Conservation (phyloP, 768 basidiomycete species). For the Dictyophora rubrovolvata region DNA sequence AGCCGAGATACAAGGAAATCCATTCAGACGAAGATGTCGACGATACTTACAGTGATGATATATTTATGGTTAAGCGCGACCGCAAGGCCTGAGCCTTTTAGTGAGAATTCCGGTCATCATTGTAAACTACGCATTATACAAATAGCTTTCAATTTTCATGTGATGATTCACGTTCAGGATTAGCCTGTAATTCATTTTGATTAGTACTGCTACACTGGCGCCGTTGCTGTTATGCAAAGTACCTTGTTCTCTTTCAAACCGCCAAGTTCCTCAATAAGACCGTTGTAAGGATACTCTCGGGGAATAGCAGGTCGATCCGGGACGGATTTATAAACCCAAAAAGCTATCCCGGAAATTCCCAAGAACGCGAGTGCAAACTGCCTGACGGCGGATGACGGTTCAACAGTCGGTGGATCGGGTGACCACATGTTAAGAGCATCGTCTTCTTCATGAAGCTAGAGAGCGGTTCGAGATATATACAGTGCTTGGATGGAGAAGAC, state of each 20-base stretch:
- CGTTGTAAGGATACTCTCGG: conserved; percentile 68
- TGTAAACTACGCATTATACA: neutral
- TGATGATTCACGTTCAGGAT: conserved; percentile 2
- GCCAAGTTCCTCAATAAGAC: conserved; percentile 68
- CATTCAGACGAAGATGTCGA: neutral
- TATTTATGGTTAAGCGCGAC: neutral
- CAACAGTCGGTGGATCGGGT: conserved; percentile 55
- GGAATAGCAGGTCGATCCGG: conserved; percentile 58
- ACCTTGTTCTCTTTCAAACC: conserved; percentile 75
- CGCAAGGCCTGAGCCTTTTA: neutral
- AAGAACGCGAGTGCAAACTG: conserved; percentile 54
- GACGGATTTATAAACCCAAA: conserved; percentile 33
- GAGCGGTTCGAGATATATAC: conserved; percentile 8
- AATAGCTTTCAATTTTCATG: neutral
- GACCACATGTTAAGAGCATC: conserved; percentile 84
- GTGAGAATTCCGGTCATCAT: neutral
- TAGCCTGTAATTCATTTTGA: neutral
- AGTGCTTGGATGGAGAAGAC: conserved; percentile 3
- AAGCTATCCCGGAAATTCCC: conserved; percentile 54
- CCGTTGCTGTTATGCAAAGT: conserved; percentile 12
- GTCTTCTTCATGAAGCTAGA: conserved; percentile 69
- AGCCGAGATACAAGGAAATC: conserved; percentile 14
- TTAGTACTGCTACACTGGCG: neutral
- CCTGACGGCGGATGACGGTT: conserved; percentile 48
- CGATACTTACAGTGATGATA: conserved; percentile 2